Evolutionary conservation across 2,329 filamentous ascomycete species (phyloP).

Genomic region (Amesomyces nigricolor): DNA sequence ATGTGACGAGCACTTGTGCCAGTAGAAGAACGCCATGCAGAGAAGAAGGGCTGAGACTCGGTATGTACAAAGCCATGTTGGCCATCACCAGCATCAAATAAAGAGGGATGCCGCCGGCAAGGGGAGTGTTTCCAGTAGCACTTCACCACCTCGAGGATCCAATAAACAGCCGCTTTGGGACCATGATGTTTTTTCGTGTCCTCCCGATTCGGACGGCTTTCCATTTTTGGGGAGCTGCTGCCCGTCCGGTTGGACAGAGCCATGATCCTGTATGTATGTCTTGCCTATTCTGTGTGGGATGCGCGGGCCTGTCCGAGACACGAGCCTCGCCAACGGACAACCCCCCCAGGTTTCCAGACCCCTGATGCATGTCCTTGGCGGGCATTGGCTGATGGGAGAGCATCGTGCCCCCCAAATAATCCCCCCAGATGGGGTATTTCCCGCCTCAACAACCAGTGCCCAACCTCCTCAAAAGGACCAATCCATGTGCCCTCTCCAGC

Average conservation of each 20-base stretch:
- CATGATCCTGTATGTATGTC: neutral
- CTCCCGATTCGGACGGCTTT: constrained; percentile 2
- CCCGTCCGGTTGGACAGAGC: neutral
- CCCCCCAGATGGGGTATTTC: neutral
- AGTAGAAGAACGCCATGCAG: too few species aligned
- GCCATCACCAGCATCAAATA: neutral
- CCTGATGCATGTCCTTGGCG: too few species aligned
- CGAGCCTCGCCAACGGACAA: neutral
- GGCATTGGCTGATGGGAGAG: too few species aligned
- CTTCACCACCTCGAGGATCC: too few species aligned
- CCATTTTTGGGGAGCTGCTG: neutral
- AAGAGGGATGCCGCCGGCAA: neutral
- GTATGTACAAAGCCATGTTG: neutral
- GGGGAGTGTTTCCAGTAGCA: neutral
- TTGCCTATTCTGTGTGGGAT: neutral
- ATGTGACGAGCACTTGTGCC: too few species aligned
- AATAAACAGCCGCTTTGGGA: neutral
- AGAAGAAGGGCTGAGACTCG: neutral
- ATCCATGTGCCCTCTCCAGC: neutral
- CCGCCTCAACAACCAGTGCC: neutral
- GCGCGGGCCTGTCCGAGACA: constrained; percentile 10
- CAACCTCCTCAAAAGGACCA: neutral
- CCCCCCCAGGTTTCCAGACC: neutral
- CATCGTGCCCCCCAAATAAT: too few species aligned
- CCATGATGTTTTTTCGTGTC: neutral